Percentiles rank a stretch among this genome's conserved stretches.
These are phyloP conservation scores for Xylaria telfairii DNA, from an alignment of 495 filamentous ascomycete genomes.

Conservation along the genomic window DNA sequence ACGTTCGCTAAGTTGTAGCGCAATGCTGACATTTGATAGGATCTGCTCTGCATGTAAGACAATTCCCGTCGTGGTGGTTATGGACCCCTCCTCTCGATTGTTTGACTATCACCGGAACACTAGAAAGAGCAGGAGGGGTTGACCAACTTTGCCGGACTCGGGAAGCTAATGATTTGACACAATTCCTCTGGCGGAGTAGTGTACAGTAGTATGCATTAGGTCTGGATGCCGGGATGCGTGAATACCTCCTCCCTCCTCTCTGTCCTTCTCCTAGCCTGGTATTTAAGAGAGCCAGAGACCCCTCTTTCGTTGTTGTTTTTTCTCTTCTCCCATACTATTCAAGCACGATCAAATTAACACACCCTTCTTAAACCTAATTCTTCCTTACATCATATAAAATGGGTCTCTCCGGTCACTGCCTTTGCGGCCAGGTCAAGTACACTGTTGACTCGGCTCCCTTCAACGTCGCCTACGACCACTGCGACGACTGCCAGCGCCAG, in stretches of 20 bases:
- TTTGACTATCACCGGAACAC: not conserved
- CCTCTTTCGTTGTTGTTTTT: slow-evolving; percentile 6
- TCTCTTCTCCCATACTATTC: slow-evolving; percentile 10
- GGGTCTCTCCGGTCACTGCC: slow-evolving; percentile 72
- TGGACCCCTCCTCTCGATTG: not conserved
- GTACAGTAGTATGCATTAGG: slow-evolving; percentile 26
- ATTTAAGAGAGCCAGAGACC: slow-evolving; percentile 24
- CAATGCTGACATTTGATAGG: slow-evolving; percentile 16
- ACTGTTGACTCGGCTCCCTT: slow-evolving; percentile 62
- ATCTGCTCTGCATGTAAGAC: slow-evolving; percentile 22
- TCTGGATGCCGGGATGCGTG: not conserved
- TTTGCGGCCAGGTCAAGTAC: slow-evolving; percentile 73
- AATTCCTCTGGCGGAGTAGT: not conserved
- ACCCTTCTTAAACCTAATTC: not conserved
- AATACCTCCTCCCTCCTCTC: slow-evolving; percentile 5
- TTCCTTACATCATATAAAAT: slow-evolving; percentile 49
- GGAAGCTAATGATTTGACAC: slow-evolving; percentile 18
- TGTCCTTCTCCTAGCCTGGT: not conserved
- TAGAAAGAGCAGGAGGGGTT: not conserved
- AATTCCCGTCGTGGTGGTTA: not conserved
- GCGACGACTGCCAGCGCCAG: slow-evolving; percentile 75
- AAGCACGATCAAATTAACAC: slow-evolving; percentile 8
- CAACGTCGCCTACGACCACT: slow-evolving; percentile 70
- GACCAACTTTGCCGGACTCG: not conserved
- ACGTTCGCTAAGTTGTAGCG: slow-evolving; percentile 11